Base-by-base conservation (phyloP, 2,329 filamentous ascomycete genomes). In the Clarireedia monteithiana region DNA sequence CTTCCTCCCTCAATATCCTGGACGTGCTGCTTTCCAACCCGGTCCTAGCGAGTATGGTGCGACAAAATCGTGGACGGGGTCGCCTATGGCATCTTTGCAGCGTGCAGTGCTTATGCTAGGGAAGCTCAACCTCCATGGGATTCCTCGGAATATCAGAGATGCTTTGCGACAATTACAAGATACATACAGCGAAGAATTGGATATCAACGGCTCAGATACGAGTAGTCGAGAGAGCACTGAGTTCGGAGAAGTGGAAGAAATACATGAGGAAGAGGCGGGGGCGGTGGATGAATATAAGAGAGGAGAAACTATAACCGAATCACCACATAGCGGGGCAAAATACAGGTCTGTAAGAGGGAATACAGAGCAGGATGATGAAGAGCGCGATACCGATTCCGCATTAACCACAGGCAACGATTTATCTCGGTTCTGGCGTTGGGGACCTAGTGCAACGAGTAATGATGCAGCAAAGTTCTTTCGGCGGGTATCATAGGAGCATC, bases 391-490 rank as follows among this genome's bases (percentile, higher is more conserved):
- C 51, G 48, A 60, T 34, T 38, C 17, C 39, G 39, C 2, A 30
- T 30, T 4, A 30, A 30, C 6, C 6, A 7, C 27, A 9, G 27
- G 2, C 9, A 30, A 30, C 27, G 9, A 15, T 40, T 40, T 12
- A 40, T 34, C 44, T 17, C 44, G 7, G 53, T 53, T 53, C 53
- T 61, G 50, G 59, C 58, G 58, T 56, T 61, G 51, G 52, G 57
- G 57, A 57, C 59, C 60, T 36, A 36, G 48, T 55, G 57, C 55
- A 54, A 63, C 56, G 46, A 63, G 57, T 54, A 30, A 63, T 1
- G 59, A 63, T 60, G 56, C 56, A 60, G 61, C 56, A 45, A 61
- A 60, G 58, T 61, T 61, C 61, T 63, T 61, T 59, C 53, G 56
- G 58, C 61, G 51, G 42, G 61, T 61, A 53, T 9, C 53, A 14